phyloP scores from a whole-genome alignment of 2,329 filamentous ascomycete genomes.

The Niveomyces coronatus region DNA sequence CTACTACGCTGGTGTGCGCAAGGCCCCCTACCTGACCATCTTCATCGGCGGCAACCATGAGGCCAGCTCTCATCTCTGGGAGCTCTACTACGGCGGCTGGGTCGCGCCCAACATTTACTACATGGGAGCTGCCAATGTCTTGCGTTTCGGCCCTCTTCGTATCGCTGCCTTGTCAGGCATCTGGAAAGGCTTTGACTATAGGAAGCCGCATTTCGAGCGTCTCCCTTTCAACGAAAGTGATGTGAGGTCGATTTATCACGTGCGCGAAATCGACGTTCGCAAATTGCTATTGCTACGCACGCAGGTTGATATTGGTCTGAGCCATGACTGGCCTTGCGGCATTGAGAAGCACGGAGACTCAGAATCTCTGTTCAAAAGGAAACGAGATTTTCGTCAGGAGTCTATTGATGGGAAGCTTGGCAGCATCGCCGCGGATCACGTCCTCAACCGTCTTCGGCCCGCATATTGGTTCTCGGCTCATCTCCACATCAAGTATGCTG shows the following conservation, averaged over 20 bases:
- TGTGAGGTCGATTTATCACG: conserved; percentile 75
- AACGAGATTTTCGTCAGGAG: conserved; percentile 66
- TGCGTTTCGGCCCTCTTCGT: conserved; percentile 72
- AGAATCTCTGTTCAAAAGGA: conserved; percentile 57
- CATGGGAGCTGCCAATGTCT: conserved; percentile 81
- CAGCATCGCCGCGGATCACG: conserved; percentile 65
- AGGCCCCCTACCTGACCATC: conserved; percentile 78
- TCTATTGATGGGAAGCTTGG: conserved; percentile 67
- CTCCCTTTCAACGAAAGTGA: conserved; percentile 74
- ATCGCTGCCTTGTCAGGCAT: conserved; percentile 90
- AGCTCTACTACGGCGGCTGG: conserved; percentile 95
- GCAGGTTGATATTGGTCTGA: conserved; percentile 83
- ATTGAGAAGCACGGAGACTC: conserved; percentile 72
- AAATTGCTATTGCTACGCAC: conserved; percentile 78
- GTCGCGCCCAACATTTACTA: conserved; percentile 97
- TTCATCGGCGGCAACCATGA: conserved; percentile 96
- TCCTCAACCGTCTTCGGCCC: conserved; percentile 74
- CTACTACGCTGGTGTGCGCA: conserved; percentile 74
- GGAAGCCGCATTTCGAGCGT: conserved; percentile 72
- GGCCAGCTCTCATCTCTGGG: conserved; percentile 79
- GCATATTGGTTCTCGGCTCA: conserved; percentile 90
- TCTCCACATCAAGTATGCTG: conserved; percentile 79
- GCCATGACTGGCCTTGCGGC: conserved; percentile 87
- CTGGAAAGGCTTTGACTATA: conserved; percentile 86
- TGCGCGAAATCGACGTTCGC: conserved; percentile 80